A percentile compares a stretch with the other conserved stretches of the same genome.
Evolutionary conservation across 345 rosid species (phyloP).

Genomic region (Isatis tinctoria): DNA sequence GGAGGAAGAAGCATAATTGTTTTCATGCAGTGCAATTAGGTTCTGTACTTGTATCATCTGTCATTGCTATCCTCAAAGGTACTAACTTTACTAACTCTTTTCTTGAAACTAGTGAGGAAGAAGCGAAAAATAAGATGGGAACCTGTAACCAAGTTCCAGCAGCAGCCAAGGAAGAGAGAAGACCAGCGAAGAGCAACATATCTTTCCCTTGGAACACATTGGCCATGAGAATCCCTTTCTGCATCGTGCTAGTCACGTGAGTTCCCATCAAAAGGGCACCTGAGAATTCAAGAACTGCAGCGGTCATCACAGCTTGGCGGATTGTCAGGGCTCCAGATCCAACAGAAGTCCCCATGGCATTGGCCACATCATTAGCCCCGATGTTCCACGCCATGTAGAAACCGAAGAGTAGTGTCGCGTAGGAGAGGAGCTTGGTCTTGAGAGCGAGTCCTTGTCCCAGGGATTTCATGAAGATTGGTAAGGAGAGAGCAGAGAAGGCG

Average conservation of each 20-base stretch:
- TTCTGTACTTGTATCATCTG: background rate
- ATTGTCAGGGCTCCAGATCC: conserved; percentile 88
- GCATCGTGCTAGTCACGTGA: conserved; percentile 97
- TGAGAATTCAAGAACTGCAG: conserved; percentile 90
- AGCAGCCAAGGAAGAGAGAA: conserved; percentile 82
- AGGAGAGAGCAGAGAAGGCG: conserved; percentile 63
- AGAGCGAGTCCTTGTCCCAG: conserved; percentile 52
- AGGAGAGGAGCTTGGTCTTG: conserved; percentile 67
- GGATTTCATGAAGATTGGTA: conserved; percentile 77
- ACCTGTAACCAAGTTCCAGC: conserved; percentile 99
- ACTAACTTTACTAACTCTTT: background rate
- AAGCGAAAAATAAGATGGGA: conserved; percentile 21
- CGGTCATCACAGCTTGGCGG: conserved; percentile 82
- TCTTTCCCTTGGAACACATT: conserved; percentile 88
- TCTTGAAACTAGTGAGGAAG: background rate
- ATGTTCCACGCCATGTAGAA: conserved; percentile 99
- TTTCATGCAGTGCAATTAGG: conserved; percentile 7
- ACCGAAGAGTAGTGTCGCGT: conserved; percentile 72
- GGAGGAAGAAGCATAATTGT: background rate
- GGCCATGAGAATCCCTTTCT: conserved; percentile 89
- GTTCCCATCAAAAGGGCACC: conserved; percentile 96
- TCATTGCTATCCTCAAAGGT: background rate
- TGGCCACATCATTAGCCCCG: conserved; percentile 98
- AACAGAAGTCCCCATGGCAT: conserved; percentile 98
- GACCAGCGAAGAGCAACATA: conserved; percentile 74